Base-by-base conservation (phyloP, 1,284 basidiomycete species). In the Cryptococcus wingfieldii region DNA sequence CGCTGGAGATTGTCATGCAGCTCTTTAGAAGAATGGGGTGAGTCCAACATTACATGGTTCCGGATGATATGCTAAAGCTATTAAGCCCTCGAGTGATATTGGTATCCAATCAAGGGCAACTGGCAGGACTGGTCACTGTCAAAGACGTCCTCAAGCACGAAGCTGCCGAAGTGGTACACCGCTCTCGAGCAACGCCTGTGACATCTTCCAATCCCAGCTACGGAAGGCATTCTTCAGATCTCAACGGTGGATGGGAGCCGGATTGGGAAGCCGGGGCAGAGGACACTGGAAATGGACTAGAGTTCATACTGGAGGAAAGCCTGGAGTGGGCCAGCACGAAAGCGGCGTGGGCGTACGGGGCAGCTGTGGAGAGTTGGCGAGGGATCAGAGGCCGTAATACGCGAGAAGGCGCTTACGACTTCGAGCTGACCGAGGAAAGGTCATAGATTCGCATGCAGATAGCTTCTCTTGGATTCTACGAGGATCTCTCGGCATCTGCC, bases 1-100 rank as follows among this genome's bases (percentile, higher is more conserved):
- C 93, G 1, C 80, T 98, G 42, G 95, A 98, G 76, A 94, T 97
- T 54, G 92, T 95, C 12, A 91, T 97, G 86, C 90, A 96, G 71
- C 78, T 97, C 28, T 97, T 97, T 80, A 89, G 93, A 68, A 83
- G 90, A 49, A 89, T 97, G 86, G 94, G 95, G 93, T 93, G 69
- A 63, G 89, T 82, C 8, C 16, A 18, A 27, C 49, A 42, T 53
- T 41, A 31, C 51, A 19, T 7, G 34, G 23, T 38, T 25, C 3
- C 7, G 34, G 34, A 38, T 14, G 49, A 57, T 38, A 55, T 43
- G 45, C 43, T 47, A 12, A 47, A 18, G 2, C 14, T 47, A 10
- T 16, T 16, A 68, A 96, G 90, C 0, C 96, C 96, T 1, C 86
- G 94, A 16, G 90, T 96, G 14, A 93, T 98, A 58, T 82, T 98